Conservation (phyloP, 2,329 filamentous ascomycete species). For the Beauveria sp. region DNA sequence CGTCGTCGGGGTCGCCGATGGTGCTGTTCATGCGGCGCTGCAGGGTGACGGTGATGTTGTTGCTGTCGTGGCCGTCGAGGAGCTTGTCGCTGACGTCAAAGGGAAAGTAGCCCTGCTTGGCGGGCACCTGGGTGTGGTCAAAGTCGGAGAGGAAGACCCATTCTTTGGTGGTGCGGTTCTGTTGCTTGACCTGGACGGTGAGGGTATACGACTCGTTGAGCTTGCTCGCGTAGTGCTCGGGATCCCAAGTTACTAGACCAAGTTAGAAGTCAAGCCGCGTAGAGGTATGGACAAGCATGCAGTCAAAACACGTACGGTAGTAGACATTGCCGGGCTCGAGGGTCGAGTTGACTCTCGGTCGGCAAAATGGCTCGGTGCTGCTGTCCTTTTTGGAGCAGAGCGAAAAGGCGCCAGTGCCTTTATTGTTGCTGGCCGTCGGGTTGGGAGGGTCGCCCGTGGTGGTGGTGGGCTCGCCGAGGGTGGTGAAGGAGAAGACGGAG, state of each 20-base stretch:
- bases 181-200: slow-evolving; percentile 33
- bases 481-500: slow-evolving; percentile 30
- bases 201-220: slow-evolving; percentile 21
- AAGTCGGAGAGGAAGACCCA: slow-evolving; percentile 29
- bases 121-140: slow-evolving; percentile 26
- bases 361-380: slow-evolving; percentile 43
- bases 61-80: slow-evolving; percentile 27
- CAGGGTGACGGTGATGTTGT: slow-evolving; percentile 43
- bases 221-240: slow-evolving; percentile 40
- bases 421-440: slow-evolving; percentile 34
- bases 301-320: slow-evolving; percentile 34
- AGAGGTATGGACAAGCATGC: background rate
- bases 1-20: slow-evolving; percentile 19
- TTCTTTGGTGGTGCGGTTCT: slow-evolving; percentile 29
- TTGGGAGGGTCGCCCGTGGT: slow-evolving; percentile 36
- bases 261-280: background rate
- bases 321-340: slow-evolving; percentile 40
- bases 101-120: slow-evolving; percentile 39
- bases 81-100: slow-evolving; percentile 32
- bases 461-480: slow-evolving; percentile 29
- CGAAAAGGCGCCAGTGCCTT: slow-evolving; percentile 40
- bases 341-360: slow-evolving; percentile 34
- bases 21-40: slow-evolving; percentile 28
- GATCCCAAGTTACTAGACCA: slow-evolving; percentile 47
- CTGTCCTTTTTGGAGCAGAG: slow-evolving; percentile 42